phyloP scores from a whole-genome alignment of 805 yeast species.

The Komagataella kurtzmanii region DNA sequence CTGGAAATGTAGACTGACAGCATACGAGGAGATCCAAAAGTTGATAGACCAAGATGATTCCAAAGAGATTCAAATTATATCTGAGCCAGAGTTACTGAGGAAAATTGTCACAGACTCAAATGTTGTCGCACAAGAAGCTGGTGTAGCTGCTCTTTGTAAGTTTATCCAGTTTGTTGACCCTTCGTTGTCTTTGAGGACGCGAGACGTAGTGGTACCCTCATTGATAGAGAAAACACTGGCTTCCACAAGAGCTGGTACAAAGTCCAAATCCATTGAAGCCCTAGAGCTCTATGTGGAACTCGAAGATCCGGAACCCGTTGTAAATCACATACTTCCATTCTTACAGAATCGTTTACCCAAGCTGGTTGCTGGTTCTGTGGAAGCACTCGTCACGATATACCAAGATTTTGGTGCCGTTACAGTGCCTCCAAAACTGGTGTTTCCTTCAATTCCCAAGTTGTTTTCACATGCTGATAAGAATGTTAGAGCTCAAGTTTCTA shows the following conservation, averaged over 20 bases:
- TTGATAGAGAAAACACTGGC: slow-evolving; percentile 75
- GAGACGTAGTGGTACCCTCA: slow-evolving; percentile 27
- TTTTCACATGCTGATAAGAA: slow-evolving; percentile 79
- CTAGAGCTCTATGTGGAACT: slow-evolving; percentile 51
- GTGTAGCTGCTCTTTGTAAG: slow-evolving; percentile 39
- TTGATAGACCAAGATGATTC: slow-evolving; percentile 33
- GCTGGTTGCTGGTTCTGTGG: slow-evolving; percentile 53
- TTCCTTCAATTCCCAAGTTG: slow-evolving; percentile 48
- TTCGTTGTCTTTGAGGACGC: slow-evolving; percentile 23
- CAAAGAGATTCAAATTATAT: slow-evolving; percentile 17
- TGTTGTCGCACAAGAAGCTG: slow-evolving; percentile 87
- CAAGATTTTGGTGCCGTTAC: slow-evolving; percentile 50
- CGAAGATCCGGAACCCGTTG: slow-evolving; percentile 48
- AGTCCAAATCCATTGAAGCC: slow-evolving; percentile 48
- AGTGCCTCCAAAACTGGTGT: slow-evolving; percentile 40
- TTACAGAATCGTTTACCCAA: slow-evolving; percentile 61
- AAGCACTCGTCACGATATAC: slow-evolving; percentile 42
- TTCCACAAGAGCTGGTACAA: slow-evolving; percentile 66
- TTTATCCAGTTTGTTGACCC: slow-evolving; percentile 46
- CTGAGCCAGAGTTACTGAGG: slow-evolving; percentile 41
- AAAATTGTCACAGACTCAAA: slow-evolving; percentile 62
- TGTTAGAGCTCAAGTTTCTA: slow-evolving; percentile 69
- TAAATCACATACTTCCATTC: slow-evolving; percentile 55
- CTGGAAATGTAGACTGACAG: slow-evolving; percentile 81
- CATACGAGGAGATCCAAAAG: slow-evolving; percentile 54